phyloP scores from a whole-genome alignment of 2,329 filamentous ascomycete species.

The Apiospora pterosperma region DNA sequence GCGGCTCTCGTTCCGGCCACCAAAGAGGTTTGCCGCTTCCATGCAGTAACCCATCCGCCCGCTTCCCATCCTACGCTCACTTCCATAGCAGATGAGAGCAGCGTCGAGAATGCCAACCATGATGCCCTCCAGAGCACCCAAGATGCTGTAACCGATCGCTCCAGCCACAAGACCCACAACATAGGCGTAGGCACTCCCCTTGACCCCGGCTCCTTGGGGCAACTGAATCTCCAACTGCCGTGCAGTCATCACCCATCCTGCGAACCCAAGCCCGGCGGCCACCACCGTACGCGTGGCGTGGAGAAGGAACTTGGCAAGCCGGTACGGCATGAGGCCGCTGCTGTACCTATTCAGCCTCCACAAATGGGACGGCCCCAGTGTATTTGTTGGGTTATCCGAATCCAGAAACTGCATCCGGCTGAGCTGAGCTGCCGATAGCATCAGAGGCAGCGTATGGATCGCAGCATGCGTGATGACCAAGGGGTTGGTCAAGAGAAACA shows the following conservation, averaged over 20 bases:
- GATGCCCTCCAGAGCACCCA: constrained; percentile 88
- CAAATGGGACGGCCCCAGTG: constrained; percentile 55
- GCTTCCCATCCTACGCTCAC: constrained; percentile 69
- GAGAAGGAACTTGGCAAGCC: constrained; percentile 85
- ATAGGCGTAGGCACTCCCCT: constrained; percentile 90
- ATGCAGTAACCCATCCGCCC: constrained; percentile 79
- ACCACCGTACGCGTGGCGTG: constrained; percentile 90
- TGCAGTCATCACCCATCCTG: constrained; percentile 94
- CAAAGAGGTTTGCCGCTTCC: constrained; percentile 86
- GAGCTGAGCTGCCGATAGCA: constrained; percentile 73
- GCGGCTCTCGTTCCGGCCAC: constrained; percentile 46
- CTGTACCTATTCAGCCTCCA: constrained; percentile 35
- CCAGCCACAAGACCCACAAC: constrained; percentile 88
- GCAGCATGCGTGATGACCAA: constrained; percentile 89
- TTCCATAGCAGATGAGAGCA: constrained; percentile 90
- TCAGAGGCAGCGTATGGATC: constrained; percentile 84
- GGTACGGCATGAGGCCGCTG: constrained; percentile 73
- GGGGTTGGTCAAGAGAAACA: constrained; percentile 84
- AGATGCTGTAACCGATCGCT: constrained; percentile 90
- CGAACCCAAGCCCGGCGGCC: constrained; percentile 84
- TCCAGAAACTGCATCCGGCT: constrained; percentile 80
- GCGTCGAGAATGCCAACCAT: constrained; percentile 84
- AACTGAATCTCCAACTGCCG: constrained; percentile 65
- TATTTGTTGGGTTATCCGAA: constrained; percentile 70
- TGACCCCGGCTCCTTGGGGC: constrained; percentile 51